Conservation (phyloP, 2,329 filamentous ascomycete species). For the Alternaria sp. region DNA sequence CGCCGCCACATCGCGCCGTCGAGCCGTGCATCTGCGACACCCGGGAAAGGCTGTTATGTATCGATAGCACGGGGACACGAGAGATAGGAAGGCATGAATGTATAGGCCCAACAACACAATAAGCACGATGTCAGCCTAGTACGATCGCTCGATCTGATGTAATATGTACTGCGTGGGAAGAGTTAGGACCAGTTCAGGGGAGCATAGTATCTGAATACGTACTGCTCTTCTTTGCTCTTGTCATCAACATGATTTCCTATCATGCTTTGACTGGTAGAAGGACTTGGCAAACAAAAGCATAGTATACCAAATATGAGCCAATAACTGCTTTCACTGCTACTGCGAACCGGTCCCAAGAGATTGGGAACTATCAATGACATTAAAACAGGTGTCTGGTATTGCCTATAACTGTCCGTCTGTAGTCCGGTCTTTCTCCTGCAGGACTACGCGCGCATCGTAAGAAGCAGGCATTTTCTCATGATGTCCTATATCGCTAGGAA, state of each 20-base stretch:
- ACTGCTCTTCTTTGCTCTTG: neutral
- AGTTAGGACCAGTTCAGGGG: neutral
- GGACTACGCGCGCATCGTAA: neutral
- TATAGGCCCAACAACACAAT: neutral
- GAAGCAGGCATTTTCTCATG: neutral
- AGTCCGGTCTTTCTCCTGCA: neutral
- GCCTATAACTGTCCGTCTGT: neutral
- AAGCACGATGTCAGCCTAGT: neutral
- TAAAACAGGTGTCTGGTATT: neutral
- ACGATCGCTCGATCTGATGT: neutral
- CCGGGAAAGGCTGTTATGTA: neutral
- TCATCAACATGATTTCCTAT: neutral
- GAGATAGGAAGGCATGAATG: neutral
- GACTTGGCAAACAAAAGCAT: neutral
- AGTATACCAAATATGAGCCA: neutral
- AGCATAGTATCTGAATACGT: too few species aligned
- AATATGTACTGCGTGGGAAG: neutral
- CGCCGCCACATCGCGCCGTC: neutral
- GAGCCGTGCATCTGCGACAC: conserved; percentile 4
- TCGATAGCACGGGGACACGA: neutral
- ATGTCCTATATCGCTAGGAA: neutral
- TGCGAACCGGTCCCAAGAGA: neutral
- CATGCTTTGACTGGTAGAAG: neutral
- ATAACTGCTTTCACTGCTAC: neutral
- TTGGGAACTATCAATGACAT: neutral